Conservation (phyloP, 2,329 filamentous ascomycete genomes). For the Monilinia polystroma region DNA sequence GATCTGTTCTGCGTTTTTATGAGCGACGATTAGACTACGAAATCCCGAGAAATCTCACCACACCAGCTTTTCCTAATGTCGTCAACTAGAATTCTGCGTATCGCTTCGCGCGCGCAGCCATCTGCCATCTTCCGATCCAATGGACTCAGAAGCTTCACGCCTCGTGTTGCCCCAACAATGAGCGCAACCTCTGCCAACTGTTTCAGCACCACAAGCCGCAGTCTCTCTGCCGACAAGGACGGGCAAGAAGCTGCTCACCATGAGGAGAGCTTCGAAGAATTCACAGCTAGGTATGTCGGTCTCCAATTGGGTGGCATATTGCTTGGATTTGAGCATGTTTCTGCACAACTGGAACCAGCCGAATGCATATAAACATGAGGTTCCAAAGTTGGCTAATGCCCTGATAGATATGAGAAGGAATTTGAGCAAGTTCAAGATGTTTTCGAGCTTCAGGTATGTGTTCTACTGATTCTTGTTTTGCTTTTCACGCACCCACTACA, state of each 20-base stretch:
- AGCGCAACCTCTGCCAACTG: slow-evolving; percentile 49
- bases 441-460: slow-evolving; percentile 94
- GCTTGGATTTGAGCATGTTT: slow-evolving; percentile 31
- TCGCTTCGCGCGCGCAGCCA: slow-evolving; percentile 65
- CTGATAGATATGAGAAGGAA: slow-evolving; percentile 93
- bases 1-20: slow-evolving; percentile 6
- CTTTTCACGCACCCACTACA: slow-evolving; percentile 3
- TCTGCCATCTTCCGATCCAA: slow-evolving; percentile 62
- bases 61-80: slow-evolving; percentile 53
- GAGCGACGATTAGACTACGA: slow-evolving; percentile 21
- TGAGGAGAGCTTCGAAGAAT: slow-evolving; percentile 99
- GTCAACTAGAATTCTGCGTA: slow-evolving; percentile 66
- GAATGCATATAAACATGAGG: slow-evolving; percentile 37
- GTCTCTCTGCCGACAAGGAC: slow-evolving; percentile 51
- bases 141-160: slow-evolving; percentile 57
- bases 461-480: not conserved
- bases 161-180: slow-evolving; percentile 52
- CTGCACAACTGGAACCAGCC: slow-evolving; percentile 29
- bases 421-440: slow-evolving; percentile 97
- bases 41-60: slow-evolving; percentile 25
- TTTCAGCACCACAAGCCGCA: slow-evolving; percentile 60
- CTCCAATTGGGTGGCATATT: slow-evolving; percentile 31
- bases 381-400: slow-evolving; percentile 42
- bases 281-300: slow-evolving; percentile 79
- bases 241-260: slow-evolving; percentile 60